phyloP scores from a whole-genome alignment of 495 filamentous ascomycete genomes.

The Podospora conica region DNA sequence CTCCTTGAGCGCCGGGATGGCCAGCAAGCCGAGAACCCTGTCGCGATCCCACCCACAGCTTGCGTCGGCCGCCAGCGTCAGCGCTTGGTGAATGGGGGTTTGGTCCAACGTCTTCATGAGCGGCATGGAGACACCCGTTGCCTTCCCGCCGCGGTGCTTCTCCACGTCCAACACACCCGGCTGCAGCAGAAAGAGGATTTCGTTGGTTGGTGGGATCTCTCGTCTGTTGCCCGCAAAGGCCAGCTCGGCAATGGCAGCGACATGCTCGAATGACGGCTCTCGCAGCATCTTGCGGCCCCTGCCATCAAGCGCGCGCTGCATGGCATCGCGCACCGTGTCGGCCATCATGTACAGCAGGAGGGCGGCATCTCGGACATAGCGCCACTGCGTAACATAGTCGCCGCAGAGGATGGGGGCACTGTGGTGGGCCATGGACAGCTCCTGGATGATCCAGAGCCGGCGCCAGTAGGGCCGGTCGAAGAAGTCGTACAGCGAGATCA shows the following conservation, averaged over 20 bases:
- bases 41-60: neutral
- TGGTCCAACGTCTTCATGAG: neutral
- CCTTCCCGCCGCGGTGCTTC: neutral
- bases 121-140: neutral
- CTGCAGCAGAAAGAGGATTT: neutral
- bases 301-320: neutral
- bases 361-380: neutral
- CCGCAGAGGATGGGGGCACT: neutral
- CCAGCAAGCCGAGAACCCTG: neutral
- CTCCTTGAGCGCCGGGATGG: neutral
- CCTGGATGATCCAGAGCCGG: constrained; percentile 10
- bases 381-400: neutral
- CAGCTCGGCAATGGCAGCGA: neutral
- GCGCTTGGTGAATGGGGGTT: neutral
- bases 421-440: constrained; percentile 1
- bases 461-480: constrained; percentile 7
- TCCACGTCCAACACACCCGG: neutral
- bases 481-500: neutral
- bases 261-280: neutral
- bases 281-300: neutral
- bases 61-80: neutral
- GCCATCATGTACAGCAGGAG: neutral
- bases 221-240: neutral
- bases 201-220: neutral
- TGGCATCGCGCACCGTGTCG: neutral